Conservation (phyloP, 2,329 filamentous ascomycete genomes). For the Cordyceps fumosorosea region DNA sequence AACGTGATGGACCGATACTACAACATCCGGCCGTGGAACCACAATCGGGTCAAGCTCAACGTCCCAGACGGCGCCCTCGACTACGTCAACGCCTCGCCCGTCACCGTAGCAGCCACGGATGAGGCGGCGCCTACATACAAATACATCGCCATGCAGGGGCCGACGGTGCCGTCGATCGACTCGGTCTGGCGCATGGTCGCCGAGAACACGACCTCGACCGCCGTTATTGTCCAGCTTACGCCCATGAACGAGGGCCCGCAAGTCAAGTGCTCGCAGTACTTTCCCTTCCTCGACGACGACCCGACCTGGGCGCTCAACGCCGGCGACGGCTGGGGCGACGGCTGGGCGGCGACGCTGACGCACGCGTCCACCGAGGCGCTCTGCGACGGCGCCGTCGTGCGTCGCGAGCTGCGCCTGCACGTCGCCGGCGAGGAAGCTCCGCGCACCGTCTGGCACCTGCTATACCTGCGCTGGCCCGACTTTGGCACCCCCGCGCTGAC, state of each 20-base stretch:
- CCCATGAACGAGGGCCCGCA: constrained; percentile 71
- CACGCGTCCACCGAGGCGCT: constrained; percentile 57
- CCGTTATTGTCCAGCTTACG: constrained; percentile 90
- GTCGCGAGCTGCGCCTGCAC: constrained; percentile 64
- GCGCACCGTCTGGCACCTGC: constrained; percentile 71
- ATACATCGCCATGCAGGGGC: constrained; percentile 93
- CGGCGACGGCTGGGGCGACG: constrained; percentile 57
- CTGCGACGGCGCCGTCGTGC: constrained; percentile 55
- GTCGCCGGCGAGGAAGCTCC: constrained; percentile 38
- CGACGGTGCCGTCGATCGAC: constrained; percentile 65
- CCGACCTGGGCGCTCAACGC: constrained; percentile 54
- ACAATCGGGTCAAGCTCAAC: constrained; percentile 73
- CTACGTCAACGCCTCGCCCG: constrained; percentile 78
- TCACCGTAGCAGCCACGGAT: constrained; percentile 44
- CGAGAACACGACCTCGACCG: constrained; percentile 64
- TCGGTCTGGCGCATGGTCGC: constrained; percentile 97
- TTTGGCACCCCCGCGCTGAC: constrained; percentile 71
- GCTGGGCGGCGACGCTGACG: constrained; percentile 61
- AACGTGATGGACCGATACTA: constrained; percentile 67
- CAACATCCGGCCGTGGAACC: constrained; percentile 85
- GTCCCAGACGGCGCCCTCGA: constrained; percentile 68
- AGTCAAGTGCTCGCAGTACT: constrained; percentile 89
- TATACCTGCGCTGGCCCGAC: constrained; percentile 87
- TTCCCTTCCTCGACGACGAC: constrained; percentile 54
- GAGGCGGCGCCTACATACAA: constrained; percentile 36